A percentile compares a stretch with the other conserved stretches of the same genome.
These are phyloP conservation scores for Hippophae rhamnoides DNA, from an alignment of 306 rosid genomes.

Conservation along the genomic window DNA sequence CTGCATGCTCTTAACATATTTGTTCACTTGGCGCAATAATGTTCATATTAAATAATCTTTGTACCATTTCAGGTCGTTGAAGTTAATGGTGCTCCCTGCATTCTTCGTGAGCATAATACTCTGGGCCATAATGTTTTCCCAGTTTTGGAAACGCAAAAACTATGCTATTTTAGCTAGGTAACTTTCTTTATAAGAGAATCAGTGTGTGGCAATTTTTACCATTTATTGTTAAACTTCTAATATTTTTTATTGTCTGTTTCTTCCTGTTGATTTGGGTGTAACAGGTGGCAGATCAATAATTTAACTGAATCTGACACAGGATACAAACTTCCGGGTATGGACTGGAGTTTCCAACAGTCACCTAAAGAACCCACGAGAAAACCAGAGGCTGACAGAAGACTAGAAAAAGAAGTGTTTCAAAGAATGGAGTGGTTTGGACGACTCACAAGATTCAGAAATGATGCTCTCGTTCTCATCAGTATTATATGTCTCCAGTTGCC, in stretches of 20 bases:
- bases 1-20: constrained; percentile 7
- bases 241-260: constrained; percentile 7
- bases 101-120: constrained; percentile 63
- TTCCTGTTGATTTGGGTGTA: constrained; percentile 9
- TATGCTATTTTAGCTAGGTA: constrained; percentile 87
- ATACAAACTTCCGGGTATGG: constrained; percentile 40
- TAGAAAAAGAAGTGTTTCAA: constrained; percentile 60
- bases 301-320: constrained; percentile 40
- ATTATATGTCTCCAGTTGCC: constrained; percentile 95
- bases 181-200: not conserved
- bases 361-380: constrained; percentile 42
- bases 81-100: constrained; percentile 58
- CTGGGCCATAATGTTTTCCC: constrained; percentile 90
- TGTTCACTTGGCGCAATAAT: constrained; percentile 17
- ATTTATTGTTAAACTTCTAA: not conserved
- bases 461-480: constrained; percentile 64
- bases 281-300: constrained; percentile 76
- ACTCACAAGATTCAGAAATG: constrained; percentile 78
- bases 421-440: constrained; percentile 83
- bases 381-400: constrained; percentile 46
- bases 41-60: constrained; percentile 11
- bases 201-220: not conserved
- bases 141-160: constrained; percentile 96
- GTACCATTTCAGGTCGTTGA: constrained; percentile 50
- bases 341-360: constrained; percentile 37